A percentile compares a stretch with the other conserved stretches of the same genome.
phyloP scores from a whole-genome alignment of 495 filamentous ascomycete species.

The Cercophora newfieldiana region DNA sequence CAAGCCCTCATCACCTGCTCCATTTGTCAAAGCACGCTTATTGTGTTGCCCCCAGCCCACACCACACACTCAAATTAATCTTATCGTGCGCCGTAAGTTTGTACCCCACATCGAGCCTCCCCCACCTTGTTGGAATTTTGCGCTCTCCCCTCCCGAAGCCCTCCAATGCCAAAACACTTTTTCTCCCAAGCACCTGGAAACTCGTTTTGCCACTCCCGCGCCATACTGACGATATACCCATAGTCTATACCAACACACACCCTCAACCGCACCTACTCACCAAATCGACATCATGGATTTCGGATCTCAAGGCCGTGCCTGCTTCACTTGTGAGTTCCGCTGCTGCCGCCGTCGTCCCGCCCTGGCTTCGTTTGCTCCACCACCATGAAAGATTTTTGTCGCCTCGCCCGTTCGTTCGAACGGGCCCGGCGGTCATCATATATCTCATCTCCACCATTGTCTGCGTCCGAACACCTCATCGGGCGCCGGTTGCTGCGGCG shows the following conservation, averaged over 20 bases:
- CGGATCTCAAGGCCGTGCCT: constrained; percentile 38
- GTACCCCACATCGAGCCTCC: constrained; percentile 28
- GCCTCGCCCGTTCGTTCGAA: not conserved
- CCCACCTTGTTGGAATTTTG: constrained; percentile 30
- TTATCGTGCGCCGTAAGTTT: constrained; percentile 13
- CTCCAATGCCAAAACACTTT: constrained; percentile 29
- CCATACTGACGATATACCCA: constrained; percentile 21
- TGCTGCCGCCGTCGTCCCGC: constrained; percentile 22
- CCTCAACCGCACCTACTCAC: constrained; percentile 10
- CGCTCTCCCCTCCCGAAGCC: constrained; percentile 15
- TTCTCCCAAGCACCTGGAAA: constrained; percentile 20
- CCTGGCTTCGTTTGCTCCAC: constrained; percentile 28
- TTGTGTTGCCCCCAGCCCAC: constrained; percentile 3
- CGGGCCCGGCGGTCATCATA: not conserved
- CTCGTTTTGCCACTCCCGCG: constrained; percentile 21
- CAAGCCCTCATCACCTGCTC: constrained; percentile 2
- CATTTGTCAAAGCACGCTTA: not conserved
- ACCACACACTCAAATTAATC: constrained; percentile 9
- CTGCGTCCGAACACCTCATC: not conserved
- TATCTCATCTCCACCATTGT: not conserved
- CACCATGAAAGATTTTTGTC: constrained; percentile 16
- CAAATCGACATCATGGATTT: constrained; percentile 41
- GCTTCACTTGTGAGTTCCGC: constrained; percentile 52
- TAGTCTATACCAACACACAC: constrained; percentile 6
- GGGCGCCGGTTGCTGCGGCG: not conserved